Conservation (phyloP, 257 asterid species). For the Solanum gracilifrons region DNA sequence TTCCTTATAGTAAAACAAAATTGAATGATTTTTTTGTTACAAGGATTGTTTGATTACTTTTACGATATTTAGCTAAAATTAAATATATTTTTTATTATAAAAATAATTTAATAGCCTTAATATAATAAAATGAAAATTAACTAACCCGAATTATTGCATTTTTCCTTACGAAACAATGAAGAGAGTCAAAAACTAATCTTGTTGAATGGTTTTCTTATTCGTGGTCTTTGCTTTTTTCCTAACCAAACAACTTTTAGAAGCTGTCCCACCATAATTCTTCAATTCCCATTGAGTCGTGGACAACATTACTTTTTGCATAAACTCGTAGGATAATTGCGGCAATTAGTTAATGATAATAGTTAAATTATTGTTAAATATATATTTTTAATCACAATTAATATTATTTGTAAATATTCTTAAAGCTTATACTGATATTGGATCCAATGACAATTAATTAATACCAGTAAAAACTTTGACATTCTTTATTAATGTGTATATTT, state of each 20-base stretch:
- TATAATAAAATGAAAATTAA: not conserved
- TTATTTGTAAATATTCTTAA: no score
- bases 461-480: no score
- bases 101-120: not conserved
- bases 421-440: rapidly evolving
- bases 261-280: not conserved
- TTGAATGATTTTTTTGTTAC: not conserved
- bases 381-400: no score
- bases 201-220: not conserved
- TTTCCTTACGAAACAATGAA: not conserved
- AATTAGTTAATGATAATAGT: no score
- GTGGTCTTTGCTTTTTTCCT: not conserved
- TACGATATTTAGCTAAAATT: not conserved
- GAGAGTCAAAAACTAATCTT: not conserved
- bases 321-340: not conserved
- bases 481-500: no score
- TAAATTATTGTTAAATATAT: no score
- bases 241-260: not conserved
- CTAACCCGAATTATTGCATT: not conserved
- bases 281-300: not conserved
- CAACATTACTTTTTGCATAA: not conserved
- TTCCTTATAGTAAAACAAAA: not conserved
- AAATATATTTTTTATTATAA: not conserved
- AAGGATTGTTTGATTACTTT: not conserved
- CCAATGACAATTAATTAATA: no score